Base-by-base conservation (phyloP, 495 filamentous ascomycete species). In the Lophiotrema nucula region DNA sequence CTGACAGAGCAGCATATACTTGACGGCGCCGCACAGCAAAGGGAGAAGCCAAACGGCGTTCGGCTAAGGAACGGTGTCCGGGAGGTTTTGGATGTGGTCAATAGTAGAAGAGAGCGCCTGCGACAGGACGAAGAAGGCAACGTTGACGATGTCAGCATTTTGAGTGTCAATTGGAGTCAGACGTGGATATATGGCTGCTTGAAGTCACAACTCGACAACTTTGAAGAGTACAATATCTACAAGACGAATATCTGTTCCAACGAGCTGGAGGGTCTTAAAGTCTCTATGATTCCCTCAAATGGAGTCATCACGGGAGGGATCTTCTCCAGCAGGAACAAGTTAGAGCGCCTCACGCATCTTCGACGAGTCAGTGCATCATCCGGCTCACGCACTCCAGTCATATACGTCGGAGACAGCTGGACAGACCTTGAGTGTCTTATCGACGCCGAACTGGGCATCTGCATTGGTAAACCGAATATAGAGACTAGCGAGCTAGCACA, bases 161-260 rank as follows among this genome's bases (percentile, higher is more conserved):
- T 74, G 19, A 70, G 66, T 26, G 72, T 72, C 0, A 74, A 73
- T 47, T 74, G 70, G 70, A 68, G 68, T 41, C 38, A 25, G 3
- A 23, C 15, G 3, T 70, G 68, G 26, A 73, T 73, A 19, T 31
- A 44, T 11, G 42, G 12, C n/a, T 60, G 54, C 45, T 43, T 60
- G 15, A 21, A 12, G 8, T 43, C 39, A 6, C 8, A 8, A 6
- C 39, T 10, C 19, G 39, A 43, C 19, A 8, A 10, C 19, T 10
- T 11, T 21, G 11, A 43, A 11, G 39, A 21, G 18, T 18, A 43
- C 10, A 6, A 15, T 35, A 15, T 8, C 15, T 15, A 15, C 8
- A 43, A 21, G 10, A 6, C 19, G 39, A 21, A 47, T 21, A 13
- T 26, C 15, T 43, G 24, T 13, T 4, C 26, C 39, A 42, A 37